phyloP scores from a whole-genome alignment of 1,284 basidiomycete genomes.

The Phylloboletellus chloephorus region DNA sequence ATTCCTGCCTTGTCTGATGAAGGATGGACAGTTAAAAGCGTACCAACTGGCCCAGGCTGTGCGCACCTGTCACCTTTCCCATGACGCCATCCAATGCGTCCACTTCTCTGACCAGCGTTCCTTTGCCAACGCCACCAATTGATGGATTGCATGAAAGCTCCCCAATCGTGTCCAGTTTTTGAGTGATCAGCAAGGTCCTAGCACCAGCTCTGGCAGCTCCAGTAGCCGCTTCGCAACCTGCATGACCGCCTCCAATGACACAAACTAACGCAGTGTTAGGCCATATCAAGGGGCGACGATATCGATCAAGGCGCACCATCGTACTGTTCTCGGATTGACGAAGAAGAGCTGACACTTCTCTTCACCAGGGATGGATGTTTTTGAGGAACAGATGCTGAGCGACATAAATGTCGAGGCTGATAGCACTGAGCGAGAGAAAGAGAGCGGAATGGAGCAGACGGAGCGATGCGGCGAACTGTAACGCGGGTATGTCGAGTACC shows the following conservation, averaged over 20 bases:
- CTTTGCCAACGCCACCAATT: constrained; percentile 86
- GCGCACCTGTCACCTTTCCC: constrained; percentile 65
- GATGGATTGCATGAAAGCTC: constrained; percentile 90
- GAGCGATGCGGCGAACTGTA: neutral
- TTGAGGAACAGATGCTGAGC: neutral
- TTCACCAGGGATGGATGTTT: neutral
- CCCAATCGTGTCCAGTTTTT: constrained; percentile 74
- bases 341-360: constrained; percentile 3
- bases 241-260: constrained; percentile 88
- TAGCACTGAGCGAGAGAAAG: neutral
- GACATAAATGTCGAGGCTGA: neutral
- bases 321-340: constrained; percentile 10
- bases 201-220: constrained; percentile 81
- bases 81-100: constrained; percentile 85
- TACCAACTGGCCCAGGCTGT: neutral
- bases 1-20: constrained; percentile 76
- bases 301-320: constrained; percentile 19
- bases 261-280: constrained; percentile 48
- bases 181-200: constrained; percentile 74
- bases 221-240: constrained; percentile 86
- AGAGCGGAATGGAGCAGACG: neutral
- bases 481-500: constrained; percentile 4
- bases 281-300: neutral
- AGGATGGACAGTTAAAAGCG: neutral
- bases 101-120: constrained; percentile 81